Percentiles rank a stretch among this genome's conserved stretches.
phyloP scores from a whole-genome alignment of 2,329 filamentous ascomycete genomes.

The Sporothrix dimorphospora region DNA sequence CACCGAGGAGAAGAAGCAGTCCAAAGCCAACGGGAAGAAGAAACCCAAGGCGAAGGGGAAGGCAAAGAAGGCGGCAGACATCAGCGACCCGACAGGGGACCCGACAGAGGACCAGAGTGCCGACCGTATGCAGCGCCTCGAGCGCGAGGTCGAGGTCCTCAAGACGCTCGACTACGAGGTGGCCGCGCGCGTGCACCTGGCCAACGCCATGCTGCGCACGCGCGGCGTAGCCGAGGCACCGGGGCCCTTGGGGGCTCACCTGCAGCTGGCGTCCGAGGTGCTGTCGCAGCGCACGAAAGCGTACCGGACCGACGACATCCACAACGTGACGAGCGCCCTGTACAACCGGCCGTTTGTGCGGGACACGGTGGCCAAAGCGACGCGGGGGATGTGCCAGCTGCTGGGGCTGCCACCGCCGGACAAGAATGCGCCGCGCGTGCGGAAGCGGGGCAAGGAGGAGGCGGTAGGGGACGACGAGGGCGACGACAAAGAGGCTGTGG shows the following conservation, averaged over 20 bases:
- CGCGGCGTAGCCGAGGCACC: conserved; percentile 56
- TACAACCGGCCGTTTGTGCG: conserved; percentile 58
- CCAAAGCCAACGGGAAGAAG: conserved; percentile 19
- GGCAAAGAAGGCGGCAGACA: not conserved
- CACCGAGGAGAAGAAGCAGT: conserved; percentile 47
- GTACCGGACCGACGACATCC: conserved; percentile 57
- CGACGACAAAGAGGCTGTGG: not conserved
- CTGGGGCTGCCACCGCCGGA: conserved; percentile 55
- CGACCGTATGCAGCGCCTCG: conserved; percentile 61
- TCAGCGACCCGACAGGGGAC: not conserved
- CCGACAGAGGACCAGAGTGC: conserved; percentile 37
- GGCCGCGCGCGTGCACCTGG: conserved; percentile 59
- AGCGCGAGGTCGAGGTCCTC: conserved; percentile 61
- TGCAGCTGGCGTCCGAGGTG: conserved; percentile 46
- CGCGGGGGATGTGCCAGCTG: conserved; percentile 53
- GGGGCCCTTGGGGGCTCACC: conserved; percentile 44
- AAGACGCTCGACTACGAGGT: conserved; percentile 64
- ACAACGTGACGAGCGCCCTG: conserved; percentile 63
- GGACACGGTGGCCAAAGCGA: conserved; percentile 52
- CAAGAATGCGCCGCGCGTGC: conserved; percentile 37
- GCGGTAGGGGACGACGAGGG: not conserved
- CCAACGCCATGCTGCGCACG: conserved; percentile 57
- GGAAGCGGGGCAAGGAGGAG: conserved; percentile 39
- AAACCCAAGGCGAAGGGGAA: too few species aligned
- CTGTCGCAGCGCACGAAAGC: conserved; percentile 52